Base-by-base conservation (phyloP, 306 rosid genomes). In the Lathyrus tuberosus region DNA sequence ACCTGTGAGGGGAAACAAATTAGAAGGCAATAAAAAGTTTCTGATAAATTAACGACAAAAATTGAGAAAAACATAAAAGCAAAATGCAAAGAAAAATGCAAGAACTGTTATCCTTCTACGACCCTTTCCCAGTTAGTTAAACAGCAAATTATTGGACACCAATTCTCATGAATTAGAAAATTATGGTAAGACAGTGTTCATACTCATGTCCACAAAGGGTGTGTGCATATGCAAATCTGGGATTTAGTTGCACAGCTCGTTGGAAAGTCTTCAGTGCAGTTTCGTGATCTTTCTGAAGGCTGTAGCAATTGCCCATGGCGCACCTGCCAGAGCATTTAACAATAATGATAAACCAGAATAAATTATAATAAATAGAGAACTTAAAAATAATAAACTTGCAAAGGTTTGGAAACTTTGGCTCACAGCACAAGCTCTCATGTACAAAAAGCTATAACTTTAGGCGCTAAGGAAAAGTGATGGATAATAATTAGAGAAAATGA, bases 151-250 rank as follows among this genome's bases (percentile, higher is more conserved):
- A 62, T 38, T 3, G 67, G 49, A 37, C 47, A 62, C 48, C 67
- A 6, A 41, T 12, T 63, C 52, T 43, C 11, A 20, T 42, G 18
- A 18, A 41, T 63, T 41, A 24, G 12, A 22, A 63, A 20, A 11
- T 63, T 41, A 1, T 41, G 7, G 35, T 6, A 63, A 35, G 51
- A 26, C 59, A 20, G 57, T 70, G 78, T 53, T 12, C 95, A 30
- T 91, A 95, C 99, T 95, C 99, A 8, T 95, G 99, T 65, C 99
- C 99, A 59, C 97, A 95, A 51, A 95, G 97, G 66, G 99, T 95
- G 86, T 95, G 99, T 11, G 99, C 97, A 78, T 95, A 95, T 76
- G 99, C 86, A 81, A 91, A 95, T 87, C 88, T 86, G 64, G 99
- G 82, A 82, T 89, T 86, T 26, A 95, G 83, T 74, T 91, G 97